These are phyloP conservation scores for Aspergillus campestris DNA, from an alignment of 495 filamentous ascomycete species.

Conservation along the genomic window DNA sequence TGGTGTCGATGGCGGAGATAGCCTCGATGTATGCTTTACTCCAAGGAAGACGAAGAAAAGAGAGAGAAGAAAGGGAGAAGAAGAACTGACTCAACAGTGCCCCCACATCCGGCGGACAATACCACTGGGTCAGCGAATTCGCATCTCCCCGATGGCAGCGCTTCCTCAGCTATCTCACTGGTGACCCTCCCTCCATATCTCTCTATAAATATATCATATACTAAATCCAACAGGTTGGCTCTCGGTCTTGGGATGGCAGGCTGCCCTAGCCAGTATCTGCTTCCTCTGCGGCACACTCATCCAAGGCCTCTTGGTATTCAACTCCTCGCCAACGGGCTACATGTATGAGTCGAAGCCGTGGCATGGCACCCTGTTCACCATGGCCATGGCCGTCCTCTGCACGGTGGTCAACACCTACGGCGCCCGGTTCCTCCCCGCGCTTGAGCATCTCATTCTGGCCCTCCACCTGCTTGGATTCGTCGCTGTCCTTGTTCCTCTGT, in stretches of 20 bases:
- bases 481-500: constrained; percentile 32
- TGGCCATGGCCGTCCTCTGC: constrained; percentile 23
- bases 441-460: constrained; percentile 40
- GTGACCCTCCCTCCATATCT: constrained; percentile 5
- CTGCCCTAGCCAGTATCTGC: constrained; percentile 16
- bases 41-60: background rate
- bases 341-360: constrained; percentile 27
- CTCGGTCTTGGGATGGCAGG: constrained; percentile 35
- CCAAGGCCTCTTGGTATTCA: constrained; percentile 33
- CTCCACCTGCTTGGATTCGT: constrained; percentile 41
- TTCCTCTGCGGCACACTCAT: constrained; percentile 33
- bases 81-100: constrained; percentile 11
- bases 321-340: constrained; percentile 8
- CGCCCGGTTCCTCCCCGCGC: constrained; percentile 30
- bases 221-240: constrained; percentile 27
- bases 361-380: constrained; percentile 40
- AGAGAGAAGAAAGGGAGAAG: background rate
- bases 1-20: constrained; percentile 21
- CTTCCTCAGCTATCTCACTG: constrained; percentile 32
- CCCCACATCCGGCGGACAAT: constrained; percentile 35
- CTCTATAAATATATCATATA: background rate
- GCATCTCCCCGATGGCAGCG: constrained; percentile 29
- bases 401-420: constrained; percentile 33
- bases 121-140: constrained; percentile 18
- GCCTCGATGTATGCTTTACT: constrained; percentile 16